These are phyloP conservation scores for Lagenaria siceraria DNA, from an alignment of 306 rosid species.

Conservation along the genomic window DNA sequence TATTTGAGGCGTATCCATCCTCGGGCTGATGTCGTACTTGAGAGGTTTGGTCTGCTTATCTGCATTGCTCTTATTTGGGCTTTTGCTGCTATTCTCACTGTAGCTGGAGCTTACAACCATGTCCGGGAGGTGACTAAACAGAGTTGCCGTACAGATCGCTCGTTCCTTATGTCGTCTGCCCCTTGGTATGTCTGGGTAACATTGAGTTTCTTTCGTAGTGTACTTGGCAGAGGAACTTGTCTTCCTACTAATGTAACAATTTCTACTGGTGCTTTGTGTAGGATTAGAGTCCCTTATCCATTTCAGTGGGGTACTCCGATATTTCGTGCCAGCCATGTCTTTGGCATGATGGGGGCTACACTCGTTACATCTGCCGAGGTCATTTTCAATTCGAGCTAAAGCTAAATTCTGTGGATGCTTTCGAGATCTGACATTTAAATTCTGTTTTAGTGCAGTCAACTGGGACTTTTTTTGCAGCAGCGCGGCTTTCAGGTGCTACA, in stretches of 20 bases:
- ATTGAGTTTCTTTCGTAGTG: neutral
- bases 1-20: constrained; percentile 43
- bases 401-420: neutral
- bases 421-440: neutral
- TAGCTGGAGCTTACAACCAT: constrained; percentile 66
- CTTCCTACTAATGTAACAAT: neutral
- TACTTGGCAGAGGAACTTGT: neutral
- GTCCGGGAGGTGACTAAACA: constrained; percentile 33
- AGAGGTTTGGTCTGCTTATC: constrained; percentile 61
- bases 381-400: constrained; percentile 8
- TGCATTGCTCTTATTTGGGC: constrained; percentile 62
- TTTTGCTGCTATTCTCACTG: constrained; percentile 81
- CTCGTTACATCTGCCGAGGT: constrained; percentile 90
- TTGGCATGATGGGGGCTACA: constrained; percentile 96
- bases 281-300: constrained; percentile 79
- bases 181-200: constrained; percentile 46
- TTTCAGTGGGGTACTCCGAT: constrained; percentile 97
- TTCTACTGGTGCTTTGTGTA: constrained; percentile 16
- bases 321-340: constrained; percentile 86
- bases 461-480: constrained; percentile 70
- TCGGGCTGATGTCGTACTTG: constrained; percentile 24
- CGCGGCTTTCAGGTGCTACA: constrained; percentile 97
- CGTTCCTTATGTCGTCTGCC: constrained; percentile 52
- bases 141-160: constrained; percentile 75
- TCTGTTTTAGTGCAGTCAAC: constrained; percentile 57